Conservation (phyloP, 2,329 filamentous ascomycete genomes). For the Colletotrichum neosansevieriae region DNA sequence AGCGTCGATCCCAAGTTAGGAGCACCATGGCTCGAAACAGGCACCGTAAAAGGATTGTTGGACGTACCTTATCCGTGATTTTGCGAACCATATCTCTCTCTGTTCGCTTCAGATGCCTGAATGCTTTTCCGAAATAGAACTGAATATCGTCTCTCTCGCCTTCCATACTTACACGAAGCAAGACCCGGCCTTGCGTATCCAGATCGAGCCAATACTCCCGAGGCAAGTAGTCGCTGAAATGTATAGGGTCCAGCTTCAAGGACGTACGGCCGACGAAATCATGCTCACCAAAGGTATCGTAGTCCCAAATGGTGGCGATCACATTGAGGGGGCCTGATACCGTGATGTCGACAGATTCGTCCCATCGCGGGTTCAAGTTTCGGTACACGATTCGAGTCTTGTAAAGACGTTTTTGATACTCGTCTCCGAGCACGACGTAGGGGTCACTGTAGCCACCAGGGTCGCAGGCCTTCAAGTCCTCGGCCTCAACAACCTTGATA, state of each 20-base stretch:
- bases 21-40: background rate
- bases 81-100: conserved; percentile 98
- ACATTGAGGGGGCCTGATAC: conserved; percentile 92
- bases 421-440: conserved; percentile 95
- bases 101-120: conserved; percentile 92
- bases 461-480: conserved; percentile 98
- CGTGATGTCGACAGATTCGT: conserved; percentile 96
- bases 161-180: conserved; percentile 97
- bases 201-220: conserved; percentile 98
- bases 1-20: background rate
- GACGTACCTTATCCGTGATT: conserved; percentile 91
- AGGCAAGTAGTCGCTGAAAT: conserved; percentile 96
- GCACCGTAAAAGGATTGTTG: too few species aligned
- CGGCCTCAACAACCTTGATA: conserved; percentile 97
- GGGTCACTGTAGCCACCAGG: conserved; percentile 94
- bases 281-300: conserved; percentile 96
- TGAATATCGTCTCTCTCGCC: conserved; percentile 98
- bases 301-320: conserved; percentile 98
- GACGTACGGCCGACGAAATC: conserved; percentile 98
- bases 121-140: conserved; percentile 98
- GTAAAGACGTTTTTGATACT: conserved; percentile 95
- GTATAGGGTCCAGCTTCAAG: conserved; percentile 95
- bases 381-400: conserved; percentile 94
- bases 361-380: conserved; percentile 94
- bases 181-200: conserved; percentile 90